Evolutionary conservation across 1,284 basidiomycete genomes (phyloP), one percentile per base, ranked within the genome.

Genomic region (Ceratobasidium sp.): DNA sequence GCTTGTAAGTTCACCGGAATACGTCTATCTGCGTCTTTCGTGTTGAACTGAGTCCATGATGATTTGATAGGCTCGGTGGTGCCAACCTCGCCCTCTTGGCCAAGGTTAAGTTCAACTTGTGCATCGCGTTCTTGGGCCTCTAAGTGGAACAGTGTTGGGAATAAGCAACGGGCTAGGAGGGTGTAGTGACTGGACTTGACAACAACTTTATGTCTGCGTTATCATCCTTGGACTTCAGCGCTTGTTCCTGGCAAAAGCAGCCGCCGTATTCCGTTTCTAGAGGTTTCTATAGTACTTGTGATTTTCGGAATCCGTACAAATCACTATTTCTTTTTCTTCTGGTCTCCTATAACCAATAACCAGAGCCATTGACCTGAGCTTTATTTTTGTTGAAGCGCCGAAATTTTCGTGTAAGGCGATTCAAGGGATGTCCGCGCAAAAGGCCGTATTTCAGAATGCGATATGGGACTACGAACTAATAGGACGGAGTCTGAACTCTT

Each of bases 51-150:
- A n/a, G n/a, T n/a, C n/a, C n/a, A n/a, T n/a, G n/a, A n/a, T n/a
- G n/a, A n/a, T n/a, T 60, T 55, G 55, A 44, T 26, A 76, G 73
- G 73, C 26, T 55, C 28, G 33, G 33, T 42, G 51, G 73, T 23
- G 28, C 20, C 42, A 67, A 67, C 49, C 40, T 76, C 10, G 73
- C 73, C 40, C 28, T 67, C 28, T 51, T 76, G 51, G n/a, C 67
- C 61, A 76, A 76, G 63, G 63, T 76, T 61, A 76, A 76, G 73
- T 67, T 76, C 46, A 44, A 10, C 46, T 20, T 55, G 5, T 76
- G 73, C 73, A 42, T 76, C 44, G 73, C 63, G 33, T 0, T 76
- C 63, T 51, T 76, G 26, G 73, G 73, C 23, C 63, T 76, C 61
- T 76, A 76, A 66, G 60, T 51, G 20, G 12, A 26, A 15, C 60